Percentiles rank a stretch among this genome's conserved stretches.
These are phyloP conservation scores for Penicillium sp. DNA, from an alignment of 2,329 filamentous ascomycete species.

Conservation along the genomic window DNA sequence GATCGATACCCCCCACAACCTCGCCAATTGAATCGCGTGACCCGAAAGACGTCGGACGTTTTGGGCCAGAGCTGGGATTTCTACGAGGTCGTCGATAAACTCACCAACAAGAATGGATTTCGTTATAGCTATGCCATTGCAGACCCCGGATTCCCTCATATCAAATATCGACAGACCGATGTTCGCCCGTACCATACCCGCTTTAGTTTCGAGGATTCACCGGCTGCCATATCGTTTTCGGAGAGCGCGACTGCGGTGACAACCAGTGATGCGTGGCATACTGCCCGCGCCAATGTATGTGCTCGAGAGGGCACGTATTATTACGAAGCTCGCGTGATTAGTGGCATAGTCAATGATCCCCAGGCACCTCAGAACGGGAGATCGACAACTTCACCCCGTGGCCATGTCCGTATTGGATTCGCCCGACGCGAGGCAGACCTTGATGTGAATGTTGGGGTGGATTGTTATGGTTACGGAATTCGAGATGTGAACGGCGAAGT, in stretches of 20 bases:
- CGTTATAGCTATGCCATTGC: slow-evolving; percentile 89
- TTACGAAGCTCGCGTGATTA: slow-evolving; percentile 87
- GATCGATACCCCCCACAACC: slow-evolving; percentile 39
- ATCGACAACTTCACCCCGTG: slow-evolving; percentile 30
- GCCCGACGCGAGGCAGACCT: slow-evolving; percentile 47
- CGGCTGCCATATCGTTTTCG: slow-evolving; percentile 80
- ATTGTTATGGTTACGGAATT: slow-evolving; percentile 93
- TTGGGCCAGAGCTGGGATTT: slow-evolving; percentile 41
- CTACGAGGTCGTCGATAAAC: slow-evolving; percentile 46
- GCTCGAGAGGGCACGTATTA: slow-evolving; percentile 88
- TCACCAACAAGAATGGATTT: slow-evolving; percentile 69
- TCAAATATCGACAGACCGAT: slow-evolving; percentile 88
- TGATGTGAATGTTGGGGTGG: slow-evolving; percentile 68
- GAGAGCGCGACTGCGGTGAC: slow-evolving; percentile 72
- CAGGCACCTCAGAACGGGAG: slow-evolving; percentile 22
- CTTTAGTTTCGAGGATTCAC: slow-evolving; percentile 89
- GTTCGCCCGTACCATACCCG: slow-evolving; percentile 77
- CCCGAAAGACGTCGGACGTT: slow-evolving; percentile 34
- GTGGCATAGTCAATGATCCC: slow-evolving; percentile 52
- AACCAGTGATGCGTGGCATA: slow-evolving; percentile 89
- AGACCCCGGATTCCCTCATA: slow-evolving; percentile 81
- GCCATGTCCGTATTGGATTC: slow-evolving; percentile 50
- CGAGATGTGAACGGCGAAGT: slow-evolving; percentile 88
- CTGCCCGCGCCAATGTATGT: slow-evolving; percentile 84
- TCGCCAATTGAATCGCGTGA: slow-evolving; percentile 41